These are phyloP conservation scores for Xanthoconium stramineum DNA, from an alignment of 768 basidiomycete genomes.

Conservation along the genomic window DNA sequence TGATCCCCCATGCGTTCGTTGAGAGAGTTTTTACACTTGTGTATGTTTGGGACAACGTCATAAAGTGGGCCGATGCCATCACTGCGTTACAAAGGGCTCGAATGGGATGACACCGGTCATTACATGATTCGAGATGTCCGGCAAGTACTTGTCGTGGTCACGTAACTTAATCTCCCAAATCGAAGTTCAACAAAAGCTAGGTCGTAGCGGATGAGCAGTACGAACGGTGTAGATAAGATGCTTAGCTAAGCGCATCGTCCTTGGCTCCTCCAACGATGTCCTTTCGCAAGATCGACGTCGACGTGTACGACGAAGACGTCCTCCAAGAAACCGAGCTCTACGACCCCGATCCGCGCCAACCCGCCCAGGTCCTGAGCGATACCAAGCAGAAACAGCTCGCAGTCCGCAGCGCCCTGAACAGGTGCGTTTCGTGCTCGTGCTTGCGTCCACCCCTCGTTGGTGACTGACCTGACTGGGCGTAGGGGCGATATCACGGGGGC, in stretches of 20 bases:
- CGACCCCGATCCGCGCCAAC: conserved; percentile 78
- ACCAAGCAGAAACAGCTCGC: conserved; percentile 70
- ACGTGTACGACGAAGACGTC: conserved; percentile 88
- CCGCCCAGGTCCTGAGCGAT: conserved; percentile 69
- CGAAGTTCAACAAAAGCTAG: too few species aligned
- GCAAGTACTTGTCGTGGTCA: too few species aligned
- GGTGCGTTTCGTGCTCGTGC: conserved; percentile 42
- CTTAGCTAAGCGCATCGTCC: conserved; percentile 2
- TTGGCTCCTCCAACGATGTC: conserved; percentile 40
- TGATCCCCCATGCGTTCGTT: neutral
- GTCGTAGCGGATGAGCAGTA: too few species aligned
- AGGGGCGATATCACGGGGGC: conserved; percentile 81
- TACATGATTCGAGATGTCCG: too few species aligned
- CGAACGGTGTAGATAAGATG: neutral
- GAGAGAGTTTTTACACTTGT: too few species aligned
- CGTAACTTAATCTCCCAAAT: too few species aligned
- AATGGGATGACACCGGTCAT: too few species aligned
- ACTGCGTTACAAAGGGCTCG: too few species aligned
- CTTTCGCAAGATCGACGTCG: conserved; percentile 94
- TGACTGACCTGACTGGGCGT: neutral
- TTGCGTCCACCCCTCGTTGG: neutral
- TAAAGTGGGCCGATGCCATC: too few species aligned
- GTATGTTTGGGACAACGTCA: too few species aligned
- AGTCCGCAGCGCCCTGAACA: conserved; percentile 71
- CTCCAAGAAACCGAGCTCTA: conserved; percentile 83